Percentiles rank a stretch among this genome's conserved stretches.
Conservation (phyloP, 805 yeast genomes). For the Ogataea populi-albae region DNA sequence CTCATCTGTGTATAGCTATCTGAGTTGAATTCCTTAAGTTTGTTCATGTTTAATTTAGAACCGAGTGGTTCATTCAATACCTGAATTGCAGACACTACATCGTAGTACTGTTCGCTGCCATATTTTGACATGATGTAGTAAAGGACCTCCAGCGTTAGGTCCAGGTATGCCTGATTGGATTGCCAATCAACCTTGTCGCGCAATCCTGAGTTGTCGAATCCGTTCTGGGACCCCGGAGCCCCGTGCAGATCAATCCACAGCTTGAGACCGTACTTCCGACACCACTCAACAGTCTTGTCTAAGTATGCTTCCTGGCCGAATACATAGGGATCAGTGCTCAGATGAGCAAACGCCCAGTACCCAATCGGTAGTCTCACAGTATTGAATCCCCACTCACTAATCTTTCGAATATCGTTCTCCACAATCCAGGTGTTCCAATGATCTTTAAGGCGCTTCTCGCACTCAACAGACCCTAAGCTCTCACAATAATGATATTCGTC, state of each 20-base stretch:
- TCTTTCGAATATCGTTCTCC: slow-evolving; percentile 54
- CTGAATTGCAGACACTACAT: slow-evolving; percentile 67
- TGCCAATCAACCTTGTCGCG: slow-evolving; percentile 51
- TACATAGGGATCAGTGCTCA: slow-evolving; percentile 58
- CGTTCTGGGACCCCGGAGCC: slow-evolving; percentile 82
- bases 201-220: slow-evolving; percentile 78
- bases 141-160: slow-evolving; percentile 50
- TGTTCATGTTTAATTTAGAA: slow-evolving; percentile 43
- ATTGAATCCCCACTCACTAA: slow-evolving; percentile 54
- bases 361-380: slow-evolving; percentile 78
- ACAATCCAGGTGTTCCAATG: slow-evolving; percentile 63
- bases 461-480: slow-evolving; percentile 45
- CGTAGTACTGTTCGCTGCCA: slow-evolving; percentile 45
- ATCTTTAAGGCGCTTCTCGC: slow-evolving; percentile 38
- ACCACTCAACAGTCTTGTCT: slow-evolving; percentile 67
- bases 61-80: slow-evolving; percentile 72
- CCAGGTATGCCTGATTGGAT: slow-evolving; percentile 36
- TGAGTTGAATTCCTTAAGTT: slow-evolving; percentile 38
- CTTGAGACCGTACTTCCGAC: slow-evolving; percentile 53
- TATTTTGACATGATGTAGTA: slow-evolving; percentile 50
- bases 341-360: slow-evolving; percentile 69
- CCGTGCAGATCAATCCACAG: slow-evolving; percentile 81
- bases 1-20: slow-evolving; percentile 45
- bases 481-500: slow-evolving; percentile 60
- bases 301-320: slow-evolving; percentile 64